These are phyloP conservation scores for Candida nitratophila DNA, from an alignment of 805 yeast species.

Conservation along the genomic window DNA sequence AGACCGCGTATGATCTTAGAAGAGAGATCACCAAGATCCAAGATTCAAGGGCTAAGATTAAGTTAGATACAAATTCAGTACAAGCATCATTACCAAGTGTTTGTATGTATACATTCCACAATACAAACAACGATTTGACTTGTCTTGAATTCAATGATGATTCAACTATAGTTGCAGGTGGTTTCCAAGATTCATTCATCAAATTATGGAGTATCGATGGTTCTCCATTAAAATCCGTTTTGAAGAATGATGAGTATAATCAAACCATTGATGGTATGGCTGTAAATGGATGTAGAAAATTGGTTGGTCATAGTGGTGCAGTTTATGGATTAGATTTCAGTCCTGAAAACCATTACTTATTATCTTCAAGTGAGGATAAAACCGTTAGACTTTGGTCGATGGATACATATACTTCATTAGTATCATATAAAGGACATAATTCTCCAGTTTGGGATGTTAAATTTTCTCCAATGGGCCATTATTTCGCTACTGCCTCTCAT, in stretches of 20 bases:
- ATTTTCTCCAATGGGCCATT: conserved; percentile 92
- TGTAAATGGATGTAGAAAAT: conserved; percentile 32
- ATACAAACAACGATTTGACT: conserved; percentile 85
- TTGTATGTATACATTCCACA: conserved; percentile 97
- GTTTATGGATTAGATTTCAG: conserved; percentile 87
- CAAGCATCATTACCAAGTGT: conserved; percentile 89
- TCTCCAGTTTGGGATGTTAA: conserved; percentile 98
- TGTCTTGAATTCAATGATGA: conserved; percentile 83
- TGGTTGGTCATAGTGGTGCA: conserved; percentile 92
- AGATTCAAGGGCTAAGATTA: conserved; percentile 73
- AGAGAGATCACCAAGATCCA: conserved; percentile 71
- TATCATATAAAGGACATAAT: conserved; percentile 92
- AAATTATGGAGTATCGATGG: conserved; percentile 94
- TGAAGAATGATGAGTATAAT: conserved; percentile 48
- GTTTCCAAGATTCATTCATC: conserved; percentile 87
- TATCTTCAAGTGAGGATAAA: conserved; percentile 86
- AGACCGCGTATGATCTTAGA: conserved; percentile 72
- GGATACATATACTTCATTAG: conserved; percentile 84
- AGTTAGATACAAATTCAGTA: conserved; percentile 54
- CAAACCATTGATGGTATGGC: conserved; percentile 24
- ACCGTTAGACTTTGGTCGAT: conserved; percentile 91
- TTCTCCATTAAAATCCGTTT: conserved; percentile 60
- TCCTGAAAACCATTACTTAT: conserved; percentile 77
- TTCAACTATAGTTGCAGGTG: conserved; percentile 82
- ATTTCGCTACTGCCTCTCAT: conserved; percentile 96